Evolutionary conservation across 2,329 filamentous ascomycete genomes (phyloP), one percentile per base, ranked within the genome.

Genomic region (Volutella citrinella): DNA sequence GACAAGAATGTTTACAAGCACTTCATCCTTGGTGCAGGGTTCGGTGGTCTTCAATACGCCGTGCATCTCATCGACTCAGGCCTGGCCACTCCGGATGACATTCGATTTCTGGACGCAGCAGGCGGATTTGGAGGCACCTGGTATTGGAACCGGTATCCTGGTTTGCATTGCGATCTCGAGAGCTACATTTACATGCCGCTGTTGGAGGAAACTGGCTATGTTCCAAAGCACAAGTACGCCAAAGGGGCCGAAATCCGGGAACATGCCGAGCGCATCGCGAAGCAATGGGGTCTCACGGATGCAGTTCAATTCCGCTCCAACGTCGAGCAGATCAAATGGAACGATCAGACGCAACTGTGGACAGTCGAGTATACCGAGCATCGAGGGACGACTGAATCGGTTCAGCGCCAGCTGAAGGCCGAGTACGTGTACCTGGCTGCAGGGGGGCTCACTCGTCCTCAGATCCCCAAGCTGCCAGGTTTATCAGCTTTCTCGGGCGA

Each of bases 181-280:
- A 66, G 66, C 32, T 80, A 76, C 45, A 63, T 68, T 12, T 82
- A 82, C 46, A 56, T 81, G 56, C 76, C 78, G 5, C 55, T 79
- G 10, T 63, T 82, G 3, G 78, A 82, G 40, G 76, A 81, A 52
- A 78, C 66, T 3, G 70, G 69, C 0, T 80, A 78, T 46, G 68
- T 80, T 52, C 79, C 78, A 0, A 69, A 60, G 7, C 60, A 72
- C 20, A 65, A 66, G 27, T 76, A 73, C 40, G 54, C 64, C 0
- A 54, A 54, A 10, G 69, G 66, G 0, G 43, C 52, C 5, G 72
- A 76, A 32, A 31, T 73, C 7, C 58, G 64, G 3, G 51, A 54
- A 21, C 61, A 76, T 46, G 60, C 63, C 5, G 54, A 68, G 9
- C 51, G 55, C 7, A 63, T 75, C 22, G 66, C 65, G 1, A 46